Evolutionary conservation across 2,329 filamentous ascomycete species (phyloP).

Genomic region (Penicillium sp.): DNA sequence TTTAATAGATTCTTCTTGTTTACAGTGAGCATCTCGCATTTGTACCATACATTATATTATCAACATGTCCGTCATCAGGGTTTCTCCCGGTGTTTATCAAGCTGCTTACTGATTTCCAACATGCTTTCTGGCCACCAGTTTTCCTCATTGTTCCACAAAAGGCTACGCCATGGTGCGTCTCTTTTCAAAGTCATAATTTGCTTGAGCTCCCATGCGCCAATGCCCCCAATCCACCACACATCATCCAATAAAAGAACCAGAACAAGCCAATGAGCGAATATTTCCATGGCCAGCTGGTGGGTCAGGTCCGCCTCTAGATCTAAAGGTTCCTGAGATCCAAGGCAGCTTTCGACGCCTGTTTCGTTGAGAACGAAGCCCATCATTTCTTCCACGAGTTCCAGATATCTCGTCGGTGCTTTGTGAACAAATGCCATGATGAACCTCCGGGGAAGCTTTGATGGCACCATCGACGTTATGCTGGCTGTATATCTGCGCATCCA

Average conservation of each 20-base stretch:
- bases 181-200: not conserved
- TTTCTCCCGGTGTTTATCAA: conserved; percentile 2
- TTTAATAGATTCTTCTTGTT: too few relatives aligned
- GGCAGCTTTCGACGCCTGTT: not conserved
- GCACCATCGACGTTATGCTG: not conserved
- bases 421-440: conserved; percentile 4
- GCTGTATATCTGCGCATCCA: conserved; percentile 3
- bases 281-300: conserved; percentile 2
- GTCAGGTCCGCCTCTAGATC: not conserved
- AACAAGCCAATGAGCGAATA: conserved; percentile 4
- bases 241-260: conserved; percentile 2
- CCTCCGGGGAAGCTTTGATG: not conserved
- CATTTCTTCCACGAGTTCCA: not conserved
- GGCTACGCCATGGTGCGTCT: not conserved
- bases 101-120: not conserved
- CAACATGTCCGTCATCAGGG: not conserved
- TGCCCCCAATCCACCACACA: conserved; percentile 4
- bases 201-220: not conserved
- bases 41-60: not conserved
- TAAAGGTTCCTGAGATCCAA: not conserved
- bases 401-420: not conserved
- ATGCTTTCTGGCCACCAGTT: conserved; percentile 5
- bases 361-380: not conserved
- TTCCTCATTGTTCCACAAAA: not conserved
- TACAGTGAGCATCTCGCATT: not conserved